phyloP scores from a whole-genome alignment of 2,329 filamentous ascomycete species.

The Alternaria solani region DNA sequence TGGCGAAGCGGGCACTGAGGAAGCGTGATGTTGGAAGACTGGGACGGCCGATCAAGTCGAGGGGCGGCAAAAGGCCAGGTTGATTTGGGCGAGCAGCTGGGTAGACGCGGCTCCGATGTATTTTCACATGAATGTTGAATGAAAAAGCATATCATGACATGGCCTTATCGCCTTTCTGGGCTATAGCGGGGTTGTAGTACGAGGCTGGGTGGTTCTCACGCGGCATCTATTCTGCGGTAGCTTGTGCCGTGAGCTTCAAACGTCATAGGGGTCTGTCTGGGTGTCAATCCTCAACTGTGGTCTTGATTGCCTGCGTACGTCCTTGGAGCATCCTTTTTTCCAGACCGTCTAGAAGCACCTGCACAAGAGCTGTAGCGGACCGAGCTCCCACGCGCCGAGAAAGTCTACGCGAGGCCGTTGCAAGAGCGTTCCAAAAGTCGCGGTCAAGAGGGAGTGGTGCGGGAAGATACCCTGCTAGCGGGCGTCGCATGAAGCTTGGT shows the following conservation, averaged over 20 bases:
- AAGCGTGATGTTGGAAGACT: conserved; percentile 29
- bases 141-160: conserved; percentile 4
- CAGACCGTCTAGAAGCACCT: neutral
- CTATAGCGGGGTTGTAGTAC: neutral
- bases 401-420: conserved; percentile 17
- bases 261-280: conserved; percentile 12
- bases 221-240: conserved; percentile 1
- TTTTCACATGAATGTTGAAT: conserved; percentile 3
- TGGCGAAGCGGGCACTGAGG: conserved; percentile 12
- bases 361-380: neutral
- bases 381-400: neutral
- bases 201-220: conserved; percentile 18
- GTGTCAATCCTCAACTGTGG: neutral
- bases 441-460: conserved; percentile 13
- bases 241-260: neutral
- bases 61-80: conserved; percentile 1
- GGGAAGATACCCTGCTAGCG: conserved; percentile 19
- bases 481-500: conserved; percentile 20
- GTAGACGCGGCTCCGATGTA: neutral
- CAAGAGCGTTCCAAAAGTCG: conserved; percentile 20
- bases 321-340: neutral
- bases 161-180: neutral
- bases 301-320: neutral
- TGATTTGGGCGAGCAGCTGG: neutral
- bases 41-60: conserved; percentile 18